Conservation (phyloP, 148 eudicot genomes). For the Rhododendron henanense region DNA sequence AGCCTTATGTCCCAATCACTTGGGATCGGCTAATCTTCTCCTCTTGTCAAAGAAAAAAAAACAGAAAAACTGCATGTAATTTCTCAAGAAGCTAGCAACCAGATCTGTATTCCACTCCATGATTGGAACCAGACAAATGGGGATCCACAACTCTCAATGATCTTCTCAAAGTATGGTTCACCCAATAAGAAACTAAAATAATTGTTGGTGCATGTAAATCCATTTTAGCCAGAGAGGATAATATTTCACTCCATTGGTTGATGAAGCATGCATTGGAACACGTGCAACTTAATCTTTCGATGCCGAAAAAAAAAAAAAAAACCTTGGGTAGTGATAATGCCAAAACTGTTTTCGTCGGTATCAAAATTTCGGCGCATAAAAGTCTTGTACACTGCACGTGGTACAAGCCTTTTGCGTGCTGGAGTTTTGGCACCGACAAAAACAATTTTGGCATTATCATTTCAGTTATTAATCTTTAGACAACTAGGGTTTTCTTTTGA, state of each 20-base stretch:
- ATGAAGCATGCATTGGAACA: not conserved
- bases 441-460: too few species aligned
- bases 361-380: fast-evolving
- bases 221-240: not conserved
- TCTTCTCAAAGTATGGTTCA: not conserved
- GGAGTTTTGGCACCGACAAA: too few species aligned
- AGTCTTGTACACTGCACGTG: too few species aligned
- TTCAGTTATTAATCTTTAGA: too few species aligned
- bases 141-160: not conserved
- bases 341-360: too few species aligned
- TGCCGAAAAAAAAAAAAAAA: too few species aligned
- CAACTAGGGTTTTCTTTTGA: too few species aligned
- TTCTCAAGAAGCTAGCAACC: not conserved
- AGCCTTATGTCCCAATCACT: too few species aligned
- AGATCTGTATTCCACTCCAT: not conserved
- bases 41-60: too few species aligned
- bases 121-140: not conserved
- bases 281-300: not conserved
- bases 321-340: too few species aligned
- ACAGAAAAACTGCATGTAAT: not conserved
- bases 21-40: too few species aligned
- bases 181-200: not conserved
- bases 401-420: too few species aligned
- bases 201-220: not conserved
- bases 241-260: not conserved